Evolutionary conservation across 192 early-diverging fungal genomes (phyloP).

Genomic region (Helicostylum pulchrum): DNA sequence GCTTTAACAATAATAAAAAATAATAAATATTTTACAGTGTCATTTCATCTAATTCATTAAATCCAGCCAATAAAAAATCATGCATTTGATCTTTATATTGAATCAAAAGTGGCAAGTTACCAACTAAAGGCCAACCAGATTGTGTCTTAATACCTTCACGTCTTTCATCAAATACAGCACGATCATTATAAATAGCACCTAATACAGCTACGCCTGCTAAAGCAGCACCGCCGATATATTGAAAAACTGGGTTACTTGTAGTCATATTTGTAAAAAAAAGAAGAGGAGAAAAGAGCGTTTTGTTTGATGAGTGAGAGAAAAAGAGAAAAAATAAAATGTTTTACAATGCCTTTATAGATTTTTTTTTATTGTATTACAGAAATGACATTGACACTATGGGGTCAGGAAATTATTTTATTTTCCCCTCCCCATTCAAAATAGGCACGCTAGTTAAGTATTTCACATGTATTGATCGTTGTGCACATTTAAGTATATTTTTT

Average conservation of each 20-base stretch:
- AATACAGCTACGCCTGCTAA: constrained; percentile 11
- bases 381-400: too few species aligned
- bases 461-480: too few species aligned
- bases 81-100: constrained; percentile 6
- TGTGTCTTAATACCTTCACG: constrained; percentile 5
- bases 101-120: constrained; percentile 17
- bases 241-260: neutral
- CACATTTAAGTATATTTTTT: too few species aligned
- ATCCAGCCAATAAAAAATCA: constrained; percentile 16
- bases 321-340: too few species aligned
- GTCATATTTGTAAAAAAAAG: neutral
- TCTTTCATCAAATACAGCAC: constrained; percentile 21
- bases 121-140: constrained; percentile 25
- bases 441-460: too few species aligned
- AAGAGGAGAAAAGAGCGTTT: too few species aligned
- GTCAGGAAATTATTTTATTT: too few species aligned
- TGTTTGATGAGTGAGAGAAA: too few species aligned
- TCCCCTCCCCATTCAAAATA: too few species aligned
- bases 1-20: neutral
- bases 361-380: too few species aligned
- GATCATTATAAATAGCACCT: constrained; percentile 23
- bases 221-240: neutral
- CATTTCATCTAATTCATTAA: constrained; percentile 11
- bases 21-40: constrained; percentile 7
- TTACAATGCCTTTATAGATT: too few species aligned